Evolutionary conservation across 805 yeast species (phyloP), one percentile per base, ranked within the genome.

Genomic region (Pichia manshurica): DNA sequence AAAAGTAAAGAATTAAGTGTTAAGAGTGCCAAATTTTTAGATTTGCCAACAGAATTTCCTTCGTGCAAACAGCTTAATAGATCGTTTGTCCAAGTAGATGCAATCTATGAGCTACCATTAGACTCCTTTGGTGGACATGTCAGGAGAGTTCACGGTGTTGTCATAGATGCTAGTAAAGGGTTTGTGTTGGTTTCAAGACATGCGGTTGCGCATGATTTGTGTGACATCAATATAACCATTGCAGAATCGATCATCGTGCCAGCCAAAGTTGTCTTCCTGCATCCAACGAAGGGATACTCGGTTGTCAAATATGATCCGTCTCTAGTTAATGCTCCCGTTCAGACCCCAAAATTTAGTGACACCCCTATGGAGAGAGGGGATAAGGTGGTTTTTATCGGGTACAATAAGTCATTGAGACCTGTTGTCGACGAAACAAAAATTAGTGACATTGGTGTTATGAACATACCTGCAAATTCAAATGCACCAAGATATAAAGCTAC

Each of bases 271-370:
- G 81, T 81, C 20, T 90, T 88, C 56, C 68, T 87, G 58, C 96
- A 89, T 61, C 96, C 97, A 31, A 79, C 87, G 33, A 87, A 84
- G 56, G 89, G 89, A 56, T 89, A 84, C 64, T 89, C 95, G 1
- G 78, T 89, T 48, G 72, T 90, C 22, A 78, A 86, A 62, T 90
- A 87, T 63, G 95, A 90, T 61, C 88, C 96, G 8, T 58, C 70
- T 4, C 67, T 87, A 44, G 83, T 90, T 15, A 62, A 75, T 20
- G 90, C 95, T 2, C 84, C 84, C 37, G 78, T 87, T 8, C 66
- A 70, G 39, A 76, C 95, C 1, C 93, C 96, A 4, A 70, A 71
- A 47, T 76, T 87, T 53, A 69, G 83, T 40, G 55, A 65, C 5
- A 62, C 55, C 6, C 81, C 84, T 31, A 70, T 88, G 57, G 70